Percentiles rank a stretch among this genome's conserved stretches.
Evolutionary conservation across 2,329 filamentous ascomycete species (phyloP).

Genomic region (Colletotrichum caudatum): DNA sequence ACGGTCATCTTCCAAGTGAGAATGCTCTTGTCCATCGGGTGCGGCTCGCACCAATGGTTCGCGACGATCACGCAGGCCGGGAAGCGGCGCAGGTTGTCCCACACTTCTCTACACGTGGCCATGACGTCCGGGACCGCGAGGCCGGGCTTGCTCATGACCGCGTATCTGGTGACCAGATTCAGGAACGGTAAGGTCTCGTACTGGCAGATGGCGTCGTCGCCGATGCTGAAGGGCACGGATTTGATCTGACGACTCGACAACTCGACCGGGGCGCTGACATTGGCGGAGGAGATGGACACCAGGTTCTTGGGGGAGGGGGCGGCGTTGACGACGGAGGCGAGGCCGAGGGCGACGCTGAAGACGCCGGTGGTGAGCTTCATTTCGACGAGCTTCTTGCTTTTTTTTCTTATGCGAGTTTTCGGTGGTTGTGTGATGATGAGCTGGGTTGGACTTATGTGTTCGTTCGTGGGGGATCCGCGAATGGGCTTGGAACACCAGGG

Average conservation of each 20-base stretch:
- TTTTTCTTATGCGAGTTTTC: not conserved
- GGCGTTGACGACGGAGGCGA: not conserved
- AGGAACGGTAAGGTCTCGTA: accelerated
- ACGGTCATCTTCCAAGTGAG: not conserved
- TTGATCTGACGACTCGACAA: no score
- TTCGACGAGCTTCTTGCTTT: no score
- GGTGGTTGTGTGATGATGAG: not conserved
- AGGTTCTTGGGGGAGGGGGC: not conserved
- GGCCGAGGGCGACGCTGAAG: not conserved
- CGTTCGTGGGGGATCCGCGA: no score
- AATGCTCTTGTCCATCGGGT: not conserved
- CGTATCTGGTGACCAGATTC: not conserved
- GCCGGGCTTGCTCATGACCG: not conserved
- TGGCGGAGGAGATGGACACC: not conserved
- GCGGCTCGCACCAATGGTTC: not conserved
- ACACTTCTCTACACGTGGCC: not conserved
- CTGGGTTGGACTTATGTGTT: not conserved
- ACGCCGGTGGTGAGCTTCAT: not conserved
- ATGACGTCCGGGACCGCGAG: not conserved
- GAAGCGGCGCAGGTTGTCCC: not conserved
- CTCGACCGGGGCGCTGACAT: not conserved
- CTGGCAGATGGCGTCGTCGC: not conserved
- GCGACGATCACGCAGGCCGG: not conserved
- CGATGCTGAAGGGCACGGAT: no score
- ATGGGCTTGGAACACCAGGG: not conserved